phyloP scores from a whole-genome alignment of 768 basidiomycete species.

The Boletus pseudo-olivaceus region DNA sequence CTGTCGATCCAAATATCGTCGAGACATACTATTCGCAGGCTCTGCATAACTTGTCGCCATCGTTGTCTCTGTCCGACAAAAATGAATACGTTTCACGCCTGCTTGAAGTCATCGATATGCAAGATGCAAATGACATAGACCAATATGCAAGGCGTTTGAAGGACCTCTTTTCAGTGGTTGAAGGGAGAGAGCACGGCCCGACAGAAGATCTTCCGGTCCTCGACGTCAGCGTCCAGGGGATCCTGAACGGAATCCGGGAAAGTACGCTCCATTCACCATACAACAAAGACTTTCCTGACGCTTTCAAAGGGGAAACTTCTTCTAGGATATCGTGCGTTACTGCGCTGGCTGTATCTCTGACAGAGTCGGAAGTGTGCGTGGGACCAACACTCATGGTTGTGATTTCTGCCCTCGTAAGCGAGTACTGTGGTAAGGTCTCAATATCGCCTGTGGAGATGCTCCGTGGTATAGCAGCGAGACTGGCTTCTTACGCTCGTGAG shows the following conservation, averaged over 20 bases:
- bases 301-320: conserved; percentile 33
- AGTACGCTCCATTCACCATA: conserved; percentile 37
- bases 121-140: conserved; percentile 50
- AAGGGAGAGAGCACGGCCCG: conserved; percentile 31
- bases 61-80: conserved; percentile 33
- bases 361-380: conserved; percentile 34
- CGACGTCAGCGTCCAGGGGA: conserved; percentile 53
- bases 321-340: conserved; percentile 46
- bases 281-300: conserved; percentile 10
- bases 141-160: conserved; percentile 52
- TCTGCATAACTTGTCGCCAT: conserved; percentile 36
- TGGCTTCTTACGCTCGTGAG: conserved; percentile 45
- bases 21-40: conserved; percentile 49
- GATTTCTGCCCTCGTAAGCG: conserved; percentile 63
- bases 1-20: conserved; percentile 58
- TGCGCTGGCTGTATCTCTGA: conserved; percentile 42
- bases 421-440: conserved; percentile 52
- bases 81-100: conserved; percentile 45
- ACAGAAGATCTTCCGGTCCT: conserved; percentile 41
- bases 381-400: conserved; percentile 65
- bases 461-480: conserved; percentile 39
- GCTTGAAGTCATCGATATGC: conserved; percentile 52
- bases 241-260: conserved; percentile 48
- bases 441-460: conserved; percentile 49
- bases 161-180: conserved; percentile 36